Evolutionary conservation across 768 basidiomycete species (phyloP), one percentile per base, ranked within the genome.

Genomic region (Tephrocybe sp.): DNA sequence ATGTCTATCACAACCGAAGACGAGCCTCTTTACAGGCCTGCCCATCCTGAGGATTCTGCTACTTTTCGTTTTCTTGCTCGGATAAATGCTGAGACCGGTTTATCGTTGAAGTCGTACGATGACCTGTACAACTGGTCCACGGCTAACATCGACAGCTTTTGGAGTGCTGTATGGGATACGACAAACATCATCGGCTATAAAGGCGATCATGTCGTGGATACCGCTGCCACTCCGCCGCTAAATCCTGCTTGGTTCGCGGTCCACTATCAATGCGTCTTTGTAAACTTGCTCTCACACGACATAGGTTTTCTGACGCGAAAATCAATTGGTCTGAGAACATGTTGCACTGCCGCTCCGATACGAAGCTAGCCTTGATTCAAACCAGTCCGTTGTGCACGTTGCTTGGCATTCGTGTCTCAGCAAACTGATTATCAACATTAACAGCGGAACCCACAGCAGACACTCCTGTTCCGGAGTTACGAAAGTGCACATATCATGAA

Each of bases 241-340:
- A 90, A 89, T 65, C 87, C 89, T 30, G 49, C 74, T 7, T 91
- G 90, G 89, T 91, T 58, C 34, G 66, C 39, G n/a, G 43, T 42
- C n/a, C 26, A 51, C 26, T 42, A 48, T 33, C 49, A 38, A 36
- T 45, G 23, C 34, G 40, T 45, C 39, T 51, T 21, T 57, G 37
- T 17, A 37, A 30, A 48, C 34, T n/a, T 17, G 23, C 33, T 33
- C 51, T 55, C 37, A 60, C 43, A 47, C 32, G 41, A 34, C n/a
- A 38, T 59, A 76, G 75, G 75, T 77, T 90, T 68, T 59, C 67
- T 23, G 77, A 80, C 45, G 83, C 88, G 3, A 72, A 67, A 26
- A 66, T 91, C 40, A 90, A 90, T 62, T 91, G 85, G 83, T 87
- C 90, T 18, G 88, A 92, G 71, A 90, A 91, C 61, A 85, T 90